Evolutionary conservation across 2,329 filamentous ascomycete species (phyloP).

Genomic region (Fusarium sp.): DNA sequence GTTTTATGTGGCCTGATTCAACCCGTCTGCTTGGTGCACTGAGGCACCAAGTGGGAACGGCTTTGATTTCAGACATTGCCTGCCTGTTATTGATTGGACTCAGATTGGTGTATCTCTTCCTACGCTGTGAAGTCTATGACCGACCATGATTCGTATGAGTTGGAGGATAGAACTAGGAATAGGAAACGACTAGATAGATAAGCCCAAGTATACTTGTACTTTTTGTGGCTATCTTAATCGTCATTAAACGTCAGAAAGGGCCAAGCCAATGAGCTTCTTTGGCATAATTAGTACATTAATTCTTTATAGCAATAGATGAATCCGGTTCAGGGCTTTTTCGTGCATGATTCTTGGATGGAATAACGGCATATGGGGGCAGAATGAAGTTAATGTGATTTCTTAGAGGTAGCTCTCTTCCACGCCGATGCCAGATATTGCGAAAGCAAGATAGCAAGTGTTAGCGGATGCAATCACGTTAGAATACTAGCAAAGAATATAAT

Average conservation of each 20-base stretch:
- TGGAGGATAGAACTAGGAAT: constrained; percentile 1
- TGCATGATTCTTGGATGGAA: not conserved
- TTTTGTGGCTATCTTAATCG: constrained; percentile 7
- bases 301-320: constrained; percentile 17
- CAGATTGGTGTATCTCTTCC: constrained; percentile 1
- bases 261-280: not conserved
- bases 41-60: not conserved
- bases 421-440: not conserved
- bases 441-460: not conserved
- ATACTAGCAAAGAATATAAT: not conserved
- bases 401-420: not conserved
- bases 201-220: not conserved
- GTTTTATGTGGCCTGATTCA: not conserved
- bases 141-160: constrained; percentile 16
- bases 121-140: not conserved
- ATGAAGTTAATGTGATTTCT: not conserved
- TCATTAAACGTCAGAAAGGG: constrained; percentile 1
- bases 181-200: constrained; percentile 22
- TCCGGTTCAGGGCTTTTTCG: not conserved
- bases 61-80: not conserved
- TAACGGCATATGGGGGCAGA: not conserved
- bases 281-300: constrained; percentile 24
- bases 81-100: not conserved
- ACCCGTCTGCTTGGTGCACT: not conserved
- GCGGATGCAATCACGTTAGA: not conserved